These are phyloP conservation scores for Ophiostoma ulmi DNA, from an alignment of 2,329 filamentous ascomycete species.

Conservation along the genomic window DNA sequence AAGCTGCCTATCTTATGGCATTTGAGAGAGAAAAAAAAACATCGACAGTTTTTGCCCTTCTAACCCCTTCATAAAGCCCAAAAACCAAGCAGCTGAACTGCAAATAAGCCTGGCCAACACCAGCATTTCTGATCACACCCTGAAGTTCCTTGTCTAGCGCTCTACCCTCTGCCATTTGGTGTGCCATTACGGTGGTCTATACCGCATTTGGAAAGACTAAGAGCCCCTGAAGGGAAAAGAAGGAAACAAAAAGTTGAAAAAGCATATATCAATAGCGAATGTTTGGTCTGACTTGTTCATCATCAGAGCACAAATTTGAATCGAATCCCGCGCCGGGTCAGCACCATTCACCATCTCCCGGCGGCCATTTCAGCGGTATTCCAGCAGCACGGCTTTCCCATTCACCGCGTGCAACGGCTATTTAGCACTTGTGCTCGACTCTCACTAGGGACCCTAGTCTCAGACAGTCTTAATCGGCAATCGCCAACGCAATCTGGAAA, in stretches of 20 bases:
- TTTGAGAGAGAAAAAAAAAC: background rate
- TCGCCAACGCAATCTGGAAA: background rate
- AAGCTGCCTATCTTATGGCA: background rate
- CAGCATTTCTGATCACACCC: background rate
- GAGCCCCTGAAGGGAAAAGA: background rate
- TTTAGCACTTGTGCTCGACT: background rate
- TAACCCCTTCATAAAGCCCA: too few relatives aligned
- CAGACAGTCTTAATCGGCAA: background rate
- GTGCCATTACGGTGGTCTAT: background rate
- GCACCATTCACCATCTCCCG: background rate
- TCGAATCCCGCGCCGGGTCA: background rate
- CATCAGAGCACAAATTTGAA: background rate
- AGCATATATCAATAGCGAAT: background rate
- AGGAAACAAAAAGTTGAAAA: background rate
- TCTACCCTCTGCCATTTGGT: background rate
- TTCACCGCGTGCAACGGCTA: background rate
- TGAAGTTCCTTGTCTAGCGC: background rate
- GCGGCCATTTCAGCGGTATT: background rate
- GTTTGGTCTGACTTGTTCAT: background rate
- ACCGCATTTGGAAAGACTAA: background rate
- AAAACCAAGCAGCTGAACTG: too few relatives aligned
- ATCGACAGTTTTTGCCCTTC: background rate
- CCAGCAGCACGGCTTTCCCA: background rate
- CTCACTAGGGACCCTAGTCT: background rate
- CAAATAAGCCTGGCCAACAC: too few relatives aligned